Evolutionary conservation across 2,329 filamentous ascomycete genomes (phyloP), one percentile per base, ranked within the genome.

Genomic region (Grosmannia serpens): DNA sequence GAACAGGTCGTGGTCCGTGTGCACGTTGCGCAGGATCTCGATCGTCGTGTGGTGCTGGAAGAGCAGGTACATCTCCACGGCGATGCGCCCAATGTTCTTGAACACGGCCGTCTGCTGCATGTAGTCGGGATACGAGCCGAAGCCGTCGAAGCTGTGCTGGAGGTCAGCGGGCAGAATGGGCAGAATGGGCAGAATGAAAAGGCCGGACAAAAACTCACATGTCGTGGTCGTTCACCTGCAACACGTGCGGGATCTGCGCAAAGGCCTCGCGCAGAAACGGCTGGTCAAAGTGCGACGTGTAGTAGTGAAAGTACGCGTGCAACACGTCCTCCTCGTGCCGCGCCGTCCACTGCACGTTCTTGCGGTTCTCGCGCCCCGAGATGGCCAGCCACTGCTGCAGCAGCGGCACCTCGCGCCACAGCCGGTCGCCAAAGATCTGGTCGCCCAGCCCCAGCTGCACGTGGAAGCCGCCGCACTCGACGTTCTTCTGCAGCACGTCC

Each of bases 31-130:
- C 59, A 99, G 82, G 49, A 97, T 88, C 68, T 97, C 94, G 3
- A 95, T 79, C 0, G 92, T 97, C 0, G 94, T 97, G 71, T 99
- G 94, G 68, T 99, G 94, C 69, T 99, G 94, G 78, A 99, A 99
- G 9, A 99, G 81, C 41, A 99, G 80, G 69, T 97, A 99, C 91
- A 96, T 96, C 65, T 97, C 91, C 58, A 95, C 91, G 26, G 91
- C 94, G 62, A 99, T 86, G 44, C 94, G 85, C 27, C 94, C 94
- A 67, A 97, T 95, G 69, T 97, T 97, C 74, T 95, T 96, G 78
- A 99, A 97, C 75, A 97, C 91, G 63, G 95, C 87, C 22, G 91
- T 96, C 64, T 89, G 89, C 69, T 99, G 94, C 92, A 99, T 97
- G 70, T 97, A 95, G 62, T 96, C 91, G 0, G 94, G 94, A 67